These are phyloP conservation scores for Yamadazyma siamensis DNA, from an alignment of 1,139 yeast species.

Conservation along the genomic window DNA sequence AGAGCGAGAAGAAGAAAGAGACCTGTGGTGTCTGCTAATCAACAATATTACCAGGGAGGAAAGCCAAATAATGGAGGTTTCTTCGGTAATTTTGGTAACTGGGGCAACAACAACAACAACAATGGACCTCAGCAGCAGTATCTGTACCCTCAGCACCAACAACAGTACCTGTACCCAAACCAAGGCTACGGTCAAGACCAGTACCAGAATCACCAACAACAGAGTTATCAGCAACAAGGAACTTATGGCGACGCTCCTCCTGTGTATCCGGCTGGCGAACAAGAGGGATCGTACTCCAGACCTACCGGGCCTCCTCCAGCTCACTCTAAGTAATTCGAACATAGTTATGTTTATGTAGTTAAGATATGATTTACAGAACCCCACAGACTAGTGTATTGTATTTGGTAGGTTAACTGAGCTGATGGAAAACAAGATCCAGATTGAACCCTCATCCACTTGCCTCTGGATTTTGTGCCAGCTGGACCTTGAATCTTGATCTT, in stretches of 20 bases:
- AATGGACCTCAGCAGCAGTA: conserved; percentile 5
- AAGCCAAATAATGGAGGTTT: conserved; percentile 1
- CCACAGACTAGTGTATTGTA: too few species aligned
- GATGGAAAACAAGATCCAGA: too few species aligned
- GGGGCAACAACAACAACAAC: conserved; percentile 4
- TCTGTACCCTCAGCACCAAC: background rate
- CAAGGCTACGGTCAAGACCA: conserved; percentile 1
- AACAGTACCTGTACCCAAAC: background rate
- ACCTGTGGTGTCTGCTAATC: conserved; percentile 2
- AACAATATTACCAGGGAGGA: conserved; percentile 6
- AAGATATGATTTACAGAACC: too few species aligned
- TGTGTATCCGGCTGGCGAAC: conserved; percentile 11
- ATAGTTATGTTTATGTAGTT: too few species aligned
- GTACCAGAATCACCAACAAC: conserved; percentile 6
- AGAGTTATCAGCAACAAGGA: conserved; percentile 1
- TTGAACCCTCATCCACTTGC: too few species aligned
- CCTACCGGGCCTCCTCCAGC: conserved; percentile 17
- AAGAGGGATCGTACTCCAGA: conserved; percentile 4
- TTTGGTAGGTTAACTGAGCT: too few species aligned
- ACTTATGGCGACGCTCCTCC: conserved; percentile 16
- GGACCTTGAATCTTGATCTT: too few species aligned
- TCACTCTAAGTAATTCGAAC: conserved; percentile 12
- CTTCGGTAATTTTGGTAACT: conserved; percentile 1
- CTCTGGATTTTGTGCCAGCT: too few species aligned
- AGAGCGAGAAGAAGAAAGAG: conserved; percentile 7